Conservation (phyloP, 2,329 filamentous ascomycete species). For the Dothidotthia symphoricarpi region DNA sequence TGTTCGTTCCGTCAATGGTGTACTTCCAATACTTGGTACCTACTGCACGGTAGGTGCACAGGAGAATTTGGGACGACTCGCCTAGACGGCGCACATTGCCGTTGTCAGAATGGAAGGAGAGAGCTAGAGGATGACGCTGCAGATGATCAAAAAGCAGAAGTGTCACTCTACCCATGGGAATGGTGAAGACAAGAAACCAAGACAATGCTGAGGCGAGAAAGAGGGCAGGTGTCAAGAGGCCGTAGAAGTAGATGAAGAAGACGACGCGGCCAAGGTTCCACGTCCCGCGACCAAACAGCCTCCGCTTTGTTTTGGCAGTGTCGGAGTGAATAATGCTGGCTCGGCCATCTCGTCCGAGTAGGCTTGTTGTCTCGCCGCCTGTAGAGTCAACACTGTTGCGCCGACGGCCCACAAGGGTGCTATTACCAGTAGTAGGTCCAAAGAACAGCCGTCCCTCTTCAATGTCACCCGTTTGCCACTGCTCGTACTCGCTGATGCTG, state of each 20-base stretch:
- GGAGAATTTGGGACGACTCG: slow-evolving; percentile 76
- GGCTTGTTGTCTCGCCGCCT: slow-evolving; percentile 83
- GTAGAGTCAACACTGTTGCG: slow-evolving; percentile 86
- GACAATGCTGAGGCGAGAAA: slow-evolving; percentile 84
- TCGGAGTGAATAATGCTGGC: slow-evolving; percentile 42
- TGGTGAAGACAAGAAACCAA: slow-evolving; percentile 96
- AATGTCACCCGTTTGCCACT: slow-evolving; percentile 96
- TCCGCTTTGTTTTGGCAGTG: slow-evolving; percentile 62
- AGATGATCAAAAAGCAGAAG: slow-evolving; percentile 87
- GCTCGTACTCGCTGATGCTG: slow-evolving; percentile 97
- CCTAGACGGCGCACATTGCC: slow-evolving; percentile 69
- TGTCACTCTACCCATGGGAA: slow-evolving; percentile 96
- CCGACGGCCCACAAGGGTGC: slow-evolving; percentile 78
- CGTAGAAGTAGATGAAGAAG: slow-evolving; percentile 96
- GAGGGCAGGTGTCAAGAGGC: slow-evolving; percentile 80
- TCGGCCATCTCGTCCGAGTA: slow-evolving; percentile 68
- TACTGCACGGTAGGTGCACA: slow-evolving; percentile 96
- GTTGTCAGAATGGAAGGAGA: slow-evolving; percentile 88
- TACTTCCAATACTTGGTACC: slow-evolving; percentile 99
- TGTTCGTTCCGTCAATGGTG: slow-evolving; percentile 96
- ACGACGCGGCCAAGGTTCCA: slow-evolving; percentile 94
- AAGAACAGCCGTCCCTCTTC: slow-evolving; percentile 97
- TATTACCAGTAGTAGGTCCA: slow-evolving; percentile 69
- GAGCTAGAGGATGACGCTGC: slow-evolving; percentile 83
- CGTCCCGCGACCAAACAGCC: slow-evolving; percentile 89